Conservation (phyloP, 2,329 filamentous ascomycete genomes). For the Pseudogymnoascus sp. region DNA sequence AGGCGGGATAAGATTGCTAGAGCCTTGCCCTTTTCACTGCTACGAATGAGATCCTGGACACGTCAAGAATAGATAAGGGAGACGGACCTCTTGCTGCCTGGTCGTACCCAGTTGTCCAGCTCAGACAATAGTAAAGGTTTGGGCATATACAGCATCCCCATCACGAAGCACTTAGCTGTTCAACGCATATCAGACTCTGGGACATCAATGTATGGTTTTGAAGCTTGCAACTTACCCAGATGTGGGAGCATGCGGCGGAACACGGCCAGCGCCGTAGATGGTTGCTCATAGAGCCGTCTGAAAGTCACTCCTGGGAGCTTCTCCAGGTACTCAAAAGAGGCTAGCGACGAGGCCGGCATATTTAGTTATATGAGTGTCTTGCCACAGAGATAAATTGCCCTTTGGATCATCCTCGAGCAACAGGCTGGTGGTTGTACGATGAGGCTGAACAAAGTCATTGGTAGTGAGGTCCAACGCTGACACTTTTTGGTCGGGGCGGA, state of each 20-base stretch:
- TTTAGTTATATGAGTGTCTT: slow-evolving; percentile 14
- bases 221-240: slow-evolving; percentile 50
- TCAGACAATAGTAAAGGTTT: slow-evolving; percentile 70
- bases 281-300: slow-evolving; percentile 86
- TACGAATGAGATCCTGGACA: slow-evolving; percentile 10
- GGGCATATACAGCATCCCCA: slow-evolving; percentile 88
- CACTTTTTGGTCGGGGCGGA: not conserved
- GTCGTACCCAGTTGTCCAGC: slow-evolving; percentile 78
- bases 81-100: slow-evolving; percentile 49
- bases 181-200: slow-evolving; percentile 10
- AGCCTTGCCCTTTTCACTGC: slow-evolving; percentile 73
- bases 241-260: slow-evolving; percentile 96
- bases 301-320: slow-evolving; percentile 84
- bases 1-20: slow-evolving; percentile 73
- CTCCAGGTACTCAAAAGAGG: slow-evolving; percentile 85
- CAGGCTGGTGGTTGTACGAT: not conserved
- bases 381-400: not conserved
- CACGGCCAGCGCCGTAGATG: slow-evolving; percentile 88
- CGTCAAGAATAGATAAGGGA: slow-evolving; percentile 5
- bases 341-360: slow-evolving; percentile 42
- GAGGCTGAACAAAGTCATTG: not conserved
- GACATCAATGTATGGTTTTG: slow-evolving; percentile 12
- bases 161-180: slow-evolving; percentile 86
- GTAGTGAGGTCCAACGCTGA: not conserved
- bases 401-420: slow-evolving; percentile 9